phyloP scores from a whole-genome alignment of 2,329 filamentous ascomycete species.

The Stachybotrys elegans region DNA sequence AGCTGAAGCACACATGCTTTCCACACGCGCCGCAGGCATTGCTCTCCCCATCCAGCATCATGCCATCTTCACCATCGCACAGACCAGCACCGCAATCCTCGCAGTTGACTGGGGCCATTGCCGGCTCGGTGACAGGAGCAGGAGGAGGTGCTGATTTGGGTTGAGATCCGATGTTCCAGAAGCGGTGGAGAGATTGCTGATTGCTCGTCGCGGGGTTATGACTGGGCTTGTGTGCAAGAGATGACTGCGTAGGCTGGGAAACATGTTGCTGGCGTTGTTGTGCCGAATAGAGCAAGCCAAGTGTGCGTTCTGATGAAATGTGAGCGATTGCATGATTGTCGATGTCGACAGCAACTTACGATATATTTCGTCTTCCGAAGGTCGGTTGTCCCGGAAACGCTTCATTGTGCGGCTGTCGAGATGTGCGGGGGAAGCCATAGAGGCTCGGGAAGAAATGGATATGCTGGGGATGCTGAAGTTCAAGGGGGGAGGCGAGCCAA shows the following conservation, averaged over 20 bases:
- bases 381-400: constrained; percentile 53
- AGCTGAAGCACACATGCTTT: constrained; percentile 54
- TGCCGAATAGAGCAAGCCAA: constrained; percentile 53
- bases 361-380: constrained; percentile 50
- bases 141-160: constrained; percentile 21
- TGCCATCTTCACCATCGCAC: constrained; percentile 19
- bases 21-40: constrained; percentile 44
- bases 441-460: constrained; percentile 21
- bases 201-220: constrained; percentile 6
- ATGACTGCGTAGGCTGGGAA: constrained; percentile 6
- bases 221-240: constrained; percentile 5
- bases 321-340: constrained; percentile 9
- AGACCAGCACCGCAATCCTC: constrained; percentile 47
- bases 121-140: constrained; percentile 12
- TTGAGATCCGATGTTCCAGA: constrained; percentile 50
- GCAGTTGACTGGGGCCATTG: constrained; percentile 32
- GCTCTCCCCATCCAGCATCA: constrained; percentile 33
- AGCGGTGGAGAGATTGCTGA: constrained; percentile 54
- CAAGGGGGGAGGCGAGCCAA: constrained; percentile 29
- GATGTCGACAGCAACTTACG: constrained; percentile 33
- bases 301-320: constrained; percentile 44
- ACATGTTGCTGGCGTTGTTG: constrained; percentile 30
- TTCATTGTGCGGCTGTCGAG: constrained; percentile 56
- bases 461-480: constrained; percentile 26
- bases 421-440: constrained; percentile 31